Evolutionary conservation across 495 filamentous ascomycete genomes (phyloP).

Genomic region (Neurospora sp.): DNA sequence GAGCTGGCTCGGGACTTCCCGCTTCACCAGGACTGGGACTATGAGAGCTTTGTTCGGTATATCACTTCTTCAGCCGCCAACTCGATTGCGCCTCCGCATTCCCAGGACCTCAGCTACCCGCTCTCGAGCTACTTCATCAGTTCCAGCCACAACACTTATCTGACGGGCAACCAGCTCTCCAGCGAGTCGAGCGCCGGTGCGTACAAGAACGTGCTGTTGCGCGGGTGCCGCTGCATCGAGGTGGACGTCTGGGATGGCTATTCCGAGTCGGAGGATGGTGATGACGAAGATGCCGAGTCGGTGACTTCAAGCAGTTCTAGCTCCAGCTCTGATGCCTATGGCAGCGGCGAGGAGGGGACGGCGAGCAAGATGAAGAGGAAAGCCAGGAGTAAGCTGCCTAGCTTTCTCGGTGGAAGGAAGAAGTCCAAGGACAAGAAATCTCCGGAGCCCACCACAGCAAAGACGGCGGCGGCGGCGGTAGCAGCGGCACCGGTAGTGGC

Average conservation of each 20-base stretch:
- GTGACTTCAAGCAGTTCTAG: slow-evolving; percentile 11
- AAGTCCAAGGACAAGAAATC: neutral
- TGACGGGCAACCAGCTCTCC: slow-evolving; percentile 85
- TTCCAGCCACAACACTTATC: slow-evolving; percentile 91
- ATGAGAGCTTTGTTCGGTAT: slow-evolving; percentile 47
- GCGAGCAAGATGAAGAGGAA: slow-evolving; percentile 22
- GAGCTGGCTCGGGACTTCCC: slow-evolving; percentile 13
- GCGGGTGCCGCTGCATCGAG: slow-evolving; percentile 88
- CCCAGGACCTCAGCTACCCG: slow-evolving; percentile 51
- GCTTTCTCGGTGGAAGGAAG: slow-evolving; percentile 24
- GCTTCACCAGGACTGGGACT: slow-evolving; percentile 22
- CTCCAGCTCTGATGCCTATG: slow-evolving; percentile 15
- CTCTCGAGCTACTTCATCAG: slow-evolving; percentile 85
- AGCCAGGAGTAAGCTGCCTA: slow-evolving; percentile 28
- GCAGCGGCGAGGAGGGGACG: slow-evolving; percentile 6
- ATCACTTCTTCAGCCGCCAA: slow-evolving; percentile 48
- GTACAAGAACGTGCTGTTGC: slow-evolving; percentile 72
- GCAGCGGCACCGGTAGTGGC: neutral
- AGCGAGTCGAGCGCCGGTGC: slow-evolving; percentile 70
- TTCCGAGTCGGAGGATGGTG: slow-evolving; percentile 27
- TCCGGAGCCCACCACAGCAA: neutral
- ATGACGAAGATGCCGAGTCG: slow-evolving; percentile 13
- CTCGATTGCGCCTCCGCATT: slow-evolving; percentile 27
- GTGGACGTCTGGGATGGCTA: slow-evolving; percentile 93
- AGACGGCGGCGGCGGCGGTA: neutral